These are phyloP conservation scores for Anisodus acutangulus DNA, from an alignment of 257 asterid species.

Conservation along the genomic window DNA sequence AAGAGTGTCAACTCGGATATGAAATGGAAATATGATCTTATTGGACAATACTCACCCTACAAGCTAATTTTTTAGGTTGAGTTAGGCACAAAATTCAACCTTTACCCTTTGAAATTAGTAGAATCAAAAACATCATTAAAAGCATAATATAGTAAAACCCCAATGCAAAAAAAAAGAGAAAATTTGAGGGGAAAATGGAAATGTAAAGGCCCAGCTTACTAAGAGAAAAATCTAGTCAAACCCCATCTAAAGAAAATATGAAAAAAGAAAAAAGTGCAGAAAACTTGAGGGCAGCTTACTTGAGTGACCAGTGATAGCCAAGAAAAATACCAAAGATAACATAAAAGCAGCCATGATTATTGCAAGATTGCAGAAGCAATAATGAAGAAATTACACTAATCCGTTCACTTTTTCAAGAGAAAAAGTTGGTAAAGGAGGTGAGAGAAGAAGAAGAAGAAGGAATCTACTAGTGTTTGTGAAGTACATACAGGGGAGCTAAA, in stretches of 20 bases:
- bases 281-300: slow-evolving; percentile 36
- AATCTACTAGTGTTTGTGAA: not conserved
- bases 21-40: no score
- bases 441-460: slow-evolving; percentile 2
- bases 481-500: not conserved
- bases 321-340: slow-evolving; percentile 51
- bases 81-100: no score
- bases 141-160: not conserved
- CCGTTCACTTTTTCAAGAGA: not conserved
- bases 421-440: not conserved
- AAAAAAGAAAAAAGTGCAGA: not conserved
- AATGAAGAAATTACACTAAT: slow-evolving; percentile 15
- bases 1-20: no score
- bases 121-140: not conserved
- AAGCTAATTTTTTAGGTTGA: no score
- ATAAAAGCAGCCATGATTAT: slow-evolving; percentile 58
- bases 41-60: no score
- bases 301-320: slow-evolving; percentile 56
- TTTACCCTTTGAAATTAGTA: not conserved
- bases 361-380: not conserved
- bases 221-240: not conserved
- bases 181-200: not conserved
- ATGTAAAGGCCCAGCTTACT: no score
- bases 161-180: not conserved
- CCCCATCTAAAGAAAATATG: not conserved